Conservation (phyloP, 495 filamentous ascomycete genomes). For the Penicillium silybi region DNA sequence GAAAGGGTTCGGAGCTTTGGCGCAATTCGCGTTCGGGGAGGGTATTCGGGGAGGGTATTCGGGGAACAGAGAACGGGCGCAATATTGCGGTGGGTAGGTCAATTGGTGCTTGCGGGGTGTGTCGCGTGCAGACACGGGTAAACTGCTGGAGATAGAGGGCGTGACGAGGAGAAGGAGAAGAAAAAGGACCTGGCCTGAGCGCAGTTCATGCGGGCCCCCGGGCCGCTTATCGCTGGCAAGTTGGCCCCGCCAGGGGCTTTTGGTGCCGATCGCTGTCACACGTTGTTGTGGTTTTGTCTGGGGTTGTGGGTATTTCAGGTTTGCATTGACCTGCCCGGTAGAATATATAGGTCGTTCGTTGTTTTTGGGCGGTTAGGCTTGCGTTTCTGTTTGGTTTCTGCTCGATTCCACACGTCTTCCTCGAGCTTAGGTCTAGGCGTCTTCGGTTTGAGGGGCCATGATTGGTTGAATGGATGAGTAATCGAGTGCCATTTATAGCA, state of each 20-base stretch:
- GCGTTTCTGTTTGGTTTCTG: neutral
- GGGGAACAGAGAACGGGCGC: too few species aligned
- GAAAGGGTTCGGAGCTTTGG: neutral
- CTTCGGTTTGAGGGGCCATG: neutral
- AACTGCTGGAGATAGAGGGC: neutral
- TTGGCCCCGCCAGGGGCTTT: conserved; percentile 13
- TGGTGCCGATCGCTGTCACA: conserved; percentile 9
- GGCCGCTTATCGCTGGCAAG: conserved; percentile 11
- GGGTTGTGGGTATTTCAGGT: too few species aligned
- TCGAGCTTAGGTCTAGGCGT: neutral
- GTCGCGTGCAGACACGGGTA: neutral
- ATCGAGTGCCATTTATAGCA: conserved; percentile 9
- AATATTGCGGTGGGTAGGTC: neutral
- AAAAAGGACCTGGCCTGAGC: conserved; percentile 23
- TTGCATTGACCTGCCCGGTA: too few species aligned
- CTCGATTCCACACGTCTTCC: neutral
- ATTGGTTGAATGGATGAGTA: conserved; percentile 4
- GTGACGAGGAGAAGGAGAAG: neutral
- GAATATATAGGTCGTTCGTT: neutral
- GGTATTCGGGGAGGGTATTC: neutral
- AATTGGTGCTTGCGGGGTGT: neutral
- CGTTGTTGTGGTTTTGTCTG: neutral
- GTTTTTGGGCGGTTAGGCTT: neutral
- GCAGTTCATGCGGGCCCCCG: conserved; percentile 25
- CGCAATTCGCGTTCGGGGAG: neutral